A percentile compares a stretch with the other conserved stretches of the same genome.
Evolutionary conservation across 1,284 basidiomycete species (phyloP).

Genomic region (Neotropicomus parvogracilis): DNA sequence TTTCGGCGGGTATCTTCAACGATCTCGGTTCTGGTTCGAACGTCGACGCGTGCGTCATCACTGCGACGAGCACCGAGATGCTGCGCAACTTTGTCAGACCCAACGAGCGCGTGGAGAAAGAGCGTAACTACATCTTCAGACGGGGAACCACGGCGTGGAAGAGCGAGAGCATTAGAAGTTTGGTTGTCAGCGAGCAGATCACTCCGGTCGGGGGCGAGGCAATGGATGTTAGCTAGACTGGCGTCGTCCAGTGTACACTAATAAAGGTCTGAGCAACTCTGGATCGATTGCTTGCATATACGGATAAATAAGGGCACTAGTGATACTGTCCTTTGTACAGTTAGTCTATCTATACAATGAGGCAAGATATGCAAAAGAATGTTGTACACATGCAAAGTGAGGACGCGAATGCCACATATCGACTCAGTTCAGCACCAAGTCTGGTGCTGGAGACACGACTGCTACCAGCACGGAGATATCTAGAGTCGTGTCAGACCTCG

Average conservation of each 20-base stretch:
- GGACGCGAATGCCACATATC: conserved; percentile 9
- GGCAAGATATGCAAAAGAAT: conserved; percentile 19
- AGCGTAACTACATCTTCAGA: conserved; percentile 72
- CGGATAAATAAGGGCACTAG: conserved; percentile 9
- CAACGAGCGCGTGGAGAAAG: conserved; percentile 85
- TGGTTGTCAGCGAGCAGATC: conserved; percentile 72
- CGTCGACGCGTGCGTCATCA: conserved; percentile 95
- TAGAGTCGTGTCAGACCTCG: conserved; percentile 26
- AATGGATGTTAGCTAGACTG: conserved; percentile 66
- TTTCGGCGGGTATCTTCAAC: conserved; percentile 98
- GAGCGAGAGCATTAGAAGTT: conserved; percentile 68
- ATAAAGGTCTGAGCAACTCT: background rate
- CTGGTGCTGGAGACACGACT: conserved; percentile 49
- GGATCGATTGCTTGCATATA: conserved; percentile 1
- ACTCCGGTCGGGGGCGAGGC: conserved; percentile 54
- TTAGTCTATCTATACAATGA: conserved; percentile 31
- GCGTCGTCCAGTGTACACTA: conserved; percentile 4
- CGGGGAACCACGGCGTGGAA: conserved; percentile 87
- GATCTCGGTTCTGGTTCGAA: conserved; percentile 98
- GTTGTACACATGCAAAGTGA: conserved; percentile 23
- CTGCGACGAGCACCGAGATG: conserved; percentile 79
- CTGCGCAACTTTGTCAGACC: conserved; percentile 88
- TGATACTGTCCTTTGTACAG: conserved; percentile 19
- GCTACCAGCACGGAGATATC: conserved; percentile 67
- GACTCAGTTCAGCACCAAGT: conserved; percentile 18